phyloP scores from a whole-genome alignment of 1,284 basidiomycete species.

The Sphagnurus paluster region DNA sequence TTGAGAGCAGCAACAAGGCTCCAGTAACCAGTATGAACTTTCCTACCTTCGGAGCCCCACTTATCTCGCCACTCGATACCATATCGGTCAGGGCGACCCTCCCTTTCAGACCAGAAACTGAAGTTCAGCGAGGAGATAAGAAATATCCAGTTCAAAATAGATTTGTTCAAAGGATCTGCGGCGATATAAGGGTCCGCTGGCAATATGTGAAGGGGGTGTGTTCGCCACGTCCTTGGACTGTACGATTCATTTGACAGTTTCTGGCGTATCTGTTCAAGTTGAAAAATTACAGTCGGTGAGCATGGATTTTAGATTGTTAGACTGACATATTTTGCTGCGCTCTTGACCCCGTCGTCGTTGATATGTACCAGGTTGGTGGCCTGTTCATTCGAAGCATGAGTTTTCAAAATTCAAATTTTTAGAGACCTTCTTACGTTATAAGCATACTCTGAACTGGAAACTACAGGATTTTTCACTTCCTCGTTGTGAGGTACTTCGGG shows the following conservation, averaged over 20 bases:
- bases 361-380: conserved; percentile 58
- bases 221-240: conserved; percentile 75
- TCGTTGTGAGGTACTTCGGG: conserved; percentile 12
- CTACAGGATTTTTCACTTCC: conserved; percentile 39
- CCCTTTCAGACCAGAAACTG: conserved; percentile 80
- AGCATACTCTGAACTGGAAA: conserved; percentile 49
- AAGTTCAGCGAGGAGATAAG: conserved; percentile 83
- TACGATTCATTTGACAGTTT: conserved; percentile 64
- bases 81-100: conserved; percentile 56
- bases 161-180: conserved; percentile 50
- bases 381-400: conserved; percentile 31
- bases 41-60: conserved; percentile 52
- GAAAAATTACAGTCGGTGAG: too few relatives aligned
- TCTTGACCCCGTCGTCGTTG: conserved; percentile 54
- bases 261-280: conserved; percentile 49
- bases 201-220: conserved; percentile 71
- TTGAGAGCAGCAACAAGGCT: conserved; percentile 76
- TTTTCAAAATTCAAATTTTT: conserved; percentile 7
- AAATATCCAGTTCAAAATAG: conserved; percentile 80
- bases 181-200: conserved; percentile 62
- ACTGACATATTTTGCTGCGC: conserved; percentile 62
- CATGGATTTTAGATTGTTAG: too few relatives aligned
- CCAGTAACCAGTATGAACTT: conserved; percentile 78
- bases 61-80: conserved; percentile 74
- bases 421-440: conserved; percentile 39